phyloP scores from a whole-genome alignment of 805 yeast species.

The Cephaloascus albidus region DNA sequence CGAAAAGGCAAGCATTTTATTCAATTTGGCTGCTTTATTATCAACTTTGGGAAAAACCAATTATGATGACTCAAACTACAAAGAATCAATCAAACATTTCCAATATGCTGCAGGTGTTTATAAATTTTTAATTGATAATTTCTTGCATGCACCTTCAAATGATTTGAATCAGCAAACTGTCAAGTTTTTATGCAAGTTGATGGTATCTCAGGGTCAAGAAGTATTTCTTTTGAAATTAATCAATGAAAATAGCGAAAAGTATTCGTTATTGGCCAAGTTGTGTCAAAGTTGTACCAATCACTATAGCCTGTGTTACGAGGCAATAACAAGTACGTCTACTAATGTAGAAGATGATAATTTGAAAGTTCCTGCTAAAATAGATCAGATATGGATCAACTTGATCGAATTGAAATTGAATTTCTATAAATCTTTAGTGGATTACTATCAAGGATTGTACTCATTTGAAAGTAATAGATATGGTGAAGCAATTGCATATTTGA shows the following conservation, averaged over 20 bases:
- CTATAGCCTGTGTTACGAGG: constrained; percentile 43
- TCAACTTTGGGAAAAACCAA: constrained; percentile 37
- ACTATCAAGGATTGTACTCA: constrained; percentile 45
- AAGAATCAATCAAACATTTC: constrained; percentile 48
- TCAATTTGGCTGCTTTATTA: constrained; percentile 63
- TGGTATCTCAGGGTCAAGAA: constrained; percentile 88
- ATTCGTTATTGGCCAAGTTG: constrained; percentile 66
- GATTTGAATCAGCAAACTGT: constrained; percentile 69
- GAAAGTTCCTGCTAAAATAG: constrained; percentile 15
- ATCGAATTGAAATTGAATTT: constrained; percentile 43
- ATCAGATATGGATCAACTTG: constrained; percentile 39
- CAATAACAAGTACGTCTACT: constrained; percentile 17
- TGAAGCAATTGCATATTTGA: constrained; percentile 59
- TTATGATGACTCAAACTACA: constrained; percentile 34
- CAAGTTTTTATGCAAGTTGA: constrained; percentile 49
- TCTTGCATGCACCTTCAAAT: constrained; percentile 78
- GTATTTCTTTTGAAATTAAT: constrained; percentile 60
- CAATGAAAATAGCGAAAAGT: constrained; percentile 43
- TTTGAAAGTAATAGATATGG: constrained; percentile 60
- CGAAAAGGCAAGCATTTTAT: constrained; percentile 80
- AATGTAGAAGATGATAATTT: constrained; percentile 23
- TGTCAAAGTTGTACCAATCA: constrained; percentile 51
- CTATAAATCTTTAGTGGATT: constrained; percentile 51
- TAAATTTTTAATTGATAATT: constrained; percentile 64
- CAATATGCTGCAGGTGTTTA: constrained; percentile 77